These are phyloP conservation scores for Knufia petricola DNA, from an alignment of 2,329 filamentous ascomycete genomes.

Conservation along the genomic window DNA sequence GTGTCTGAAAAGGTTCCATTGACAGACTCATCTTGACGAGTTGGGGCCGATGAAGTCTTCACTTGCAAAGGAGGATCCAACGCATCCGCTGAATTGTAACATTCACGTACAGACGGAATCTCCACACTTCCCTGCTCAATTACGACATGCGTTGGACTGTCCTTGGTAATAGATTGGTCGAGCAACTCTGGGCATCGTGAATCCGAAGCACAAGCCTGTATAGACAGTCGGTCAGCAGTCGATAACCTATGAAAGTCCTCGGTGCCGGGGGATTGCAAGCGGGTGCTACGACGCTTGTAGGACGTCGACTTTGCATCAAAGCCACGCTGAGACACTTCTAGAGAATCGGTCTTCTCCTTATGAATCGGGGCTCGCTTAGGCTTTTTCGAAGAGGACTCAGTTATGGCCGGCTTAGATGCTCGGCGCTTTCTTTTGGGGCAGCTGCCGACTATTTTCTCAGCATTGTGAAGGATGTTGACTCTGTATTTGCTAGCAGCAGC, in stretches of 20 bases:
- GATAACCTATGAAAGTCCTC: no score
- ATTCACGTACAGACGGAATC: no score
- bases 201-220: no score
- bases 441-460: background rate
- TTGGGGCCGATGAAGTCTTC: background rate
- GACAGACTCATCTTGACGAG: background rate
- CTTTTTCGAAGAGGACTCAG: background rate
- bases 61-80: background rate
- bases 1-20: background rate
- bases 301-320: background rate
- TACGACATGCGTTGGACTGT: background rate
- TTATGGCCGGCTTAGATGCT: background rate
- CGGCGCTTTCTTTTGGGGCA: background rate
- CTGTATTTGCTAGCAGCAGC: conserved; percentile 3
- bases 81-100: background rate
- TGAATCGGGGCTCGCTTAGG: background rate
- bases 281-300: background rate
- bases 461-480: conserved; percentile 1
- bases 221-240: no score
- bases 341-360: background rate
- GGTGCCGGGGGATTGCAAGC: background rate
- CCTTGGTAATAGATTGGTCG: background rate
- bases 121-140: background rate
- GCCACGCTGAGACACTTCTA: background rate
- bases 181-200: no score